Evolutionary conservation across 805 yeast species (phyloP).

Genomic region (Vanderwaltozyma tropicalis): DNA sequence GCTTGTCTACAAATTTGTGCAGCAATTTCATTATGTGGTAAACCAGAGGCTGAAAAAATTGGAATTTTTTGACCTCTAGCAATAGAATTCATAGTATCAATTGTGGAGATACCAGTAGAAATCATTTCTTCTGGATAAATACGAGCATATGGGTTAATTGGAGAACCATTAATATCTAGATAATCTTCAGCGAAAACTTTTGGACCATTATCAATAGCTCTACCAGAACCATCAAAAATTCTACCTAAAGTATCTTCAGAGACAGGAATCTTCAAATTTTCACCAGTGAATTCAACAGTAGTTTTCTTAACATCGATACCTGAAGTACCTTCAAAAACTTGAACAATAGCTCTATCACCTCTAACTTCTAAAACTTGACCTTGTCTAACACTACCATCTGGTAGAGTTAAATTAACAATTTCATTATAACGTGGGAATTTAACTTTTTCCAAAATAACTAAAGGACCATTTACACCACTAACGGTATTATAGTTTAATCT

Average conservation of each 20-base stretch:
- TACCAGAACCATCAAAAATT: constrained; percentile 97
- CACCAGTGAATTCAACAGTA: constrained; percentile 93
- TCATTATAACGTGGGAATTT: constrained; percentile 88
- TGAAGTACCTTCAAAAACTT: constrained; percentile 97
- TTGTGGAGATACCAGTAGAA: constrained; percentile 96
- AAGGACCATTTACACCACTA: constrained; percentile 96
- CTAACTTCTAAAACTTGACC: constrained; percentile 98
- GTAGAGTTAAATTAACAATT: constrained; percentile 91
- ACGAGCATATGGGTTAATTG: constrained; percentile 96
- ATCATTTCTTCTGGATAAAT: constrained; percentile 99
- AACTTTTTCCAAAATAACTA: constrained; percentile 80
- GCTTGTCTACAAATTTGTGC: constrained; percentile 99
- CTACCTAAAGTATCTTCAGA: constrained; percentile 97
- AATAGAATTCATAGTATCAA: constrained; percentile 98
- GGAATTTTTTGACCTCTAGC: constrained; percentile 99
- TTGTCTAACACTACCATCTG: constrained; percentile 89
- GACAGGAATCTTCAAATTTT: constrained; percentile 84
- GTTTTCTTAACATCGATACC: constrained; percentile 98
- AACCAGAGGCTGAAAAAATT: constrained; percentile 96
- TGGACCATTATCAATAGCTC: constrained; percentile 97
- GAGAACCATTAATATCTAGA: constrained; percentile 96
- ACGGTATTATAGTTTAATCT: constrained; percentile 91
- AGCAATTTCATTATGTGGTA: constrained; percentile 98
- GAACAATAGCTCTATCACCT: constrained; percentile 95
- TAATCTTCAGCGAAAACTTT: constrained; percentile 97